These are phyloP conservation scores for Hygrocybe punicea DNA, from an alignment of 768 basidiomycete genomes.

Conservation along the genomic window DNA sequence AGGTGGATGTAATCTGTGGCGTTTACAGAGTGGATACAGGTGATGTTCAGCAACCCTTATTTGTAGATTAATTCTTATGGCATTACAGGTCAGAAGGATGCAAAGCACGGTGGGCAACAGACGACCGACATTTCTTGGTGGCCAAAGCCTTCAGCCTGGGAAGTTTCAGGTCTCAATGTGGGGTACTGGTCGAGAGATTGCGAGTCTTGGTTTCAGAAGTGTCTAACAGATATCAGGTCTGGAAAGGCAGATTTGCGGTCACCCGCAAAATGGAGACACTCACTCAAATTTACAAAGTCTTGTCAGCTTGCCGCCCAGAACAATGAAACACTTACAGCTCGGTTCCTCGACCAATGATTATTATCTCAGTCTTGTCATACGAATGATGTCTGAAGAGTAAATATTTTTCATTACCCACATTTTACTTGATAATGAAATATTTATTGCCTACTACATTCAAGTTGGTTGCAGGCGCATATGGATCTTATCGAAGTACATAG, in stretches of 20 bases:
- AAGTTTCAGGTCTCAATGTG: slow-evolving; percentile 8
- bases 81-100: neutral
- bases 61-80: slow-evolving; percentile 5
- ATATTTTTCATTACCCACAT: too few species aligned
- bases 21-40: slow-evolving; percentile 11
- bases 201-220: slow-evolving; percentile 19
- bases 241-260: slow-evolving; percentile 1
- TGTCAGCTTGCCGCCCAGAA: neutral
- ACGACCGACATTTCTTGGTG: slow-evolving; percentile 14
- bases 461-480: too few species aligned
- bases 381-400: too few species aligned
- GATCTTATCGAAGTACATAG: too few species aligned
- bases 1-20: slow-evolving; percentile 21
- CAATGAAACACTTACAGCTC: neutral
- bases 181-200: slow-evolving; percentile 18
- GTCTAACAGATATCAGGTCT: neutral
- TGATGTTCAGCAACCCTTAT: slow-evolving; percentile 8
- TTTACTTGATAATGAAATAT: too few species aligned
- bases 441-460: too few species aligned
- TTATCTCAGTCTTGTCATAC: too few species aligned
- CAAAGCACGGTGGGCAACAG: neutral
- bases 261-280: slow-evolving; percentile 2
- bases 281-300: neutral
- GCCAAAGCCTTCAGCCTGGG: slow-evolving; percentile 14
- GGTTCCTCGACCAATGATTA: neutral